Evolutionary conservation across 78 protist genomes (phyloP).

Genomic region (Blattamonas nauphoetae): DNA sequence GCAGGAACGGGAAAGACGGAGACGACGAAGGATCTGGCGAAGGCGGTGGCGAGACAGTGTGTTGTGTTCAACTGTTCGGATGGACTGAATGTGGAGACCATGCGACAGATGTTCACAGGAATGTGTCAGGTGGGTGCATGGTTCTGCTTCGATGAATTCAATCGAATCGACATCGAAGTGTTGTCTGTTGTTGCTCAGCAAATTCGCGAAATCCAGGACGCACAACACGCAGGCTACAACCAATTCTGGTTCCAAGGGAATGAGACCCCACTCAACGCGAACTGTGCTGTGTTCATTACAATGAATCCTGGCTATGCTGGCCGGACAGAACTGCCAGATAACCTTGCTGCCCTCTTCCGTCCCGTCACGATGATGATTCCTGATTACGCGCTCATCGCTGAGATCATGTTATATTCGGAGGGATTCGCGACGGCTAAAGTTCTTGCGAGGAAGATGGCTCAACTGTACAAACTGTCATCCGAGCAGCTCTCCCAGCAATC

Average conservation of each 20-base stretch:
- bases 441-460: neutral
- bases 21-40: slow-evolving; percentile 43
- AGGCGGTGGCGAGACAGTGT: slow-evolving; percentile 13
- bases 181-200: slow-evolving; percentile 67
- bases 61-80: slow-evolving; percentile 28
- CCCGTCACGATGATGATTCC: slow-evolving; percentile 11
- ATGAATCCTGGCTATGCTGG: slow-evolving; percentile 66
- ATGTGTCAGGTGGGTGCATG: slow-evolving; percentile 21
- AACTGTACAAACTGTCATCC: neutral
- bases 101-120: slow-evolving; percentile 40
- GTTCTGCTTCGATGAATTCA: slow-evolving; percentile 57
- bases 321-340: slow-evolving; percentile 19
- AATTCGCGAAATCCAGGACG: slow-evolving; percentile 53
- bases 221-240: neutral
- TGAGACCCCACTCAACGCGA: neutral
- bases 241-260: slow-evolving; percentile 34
- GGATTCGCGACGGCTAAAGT: slow-evolving; percentile 10
- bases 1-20: slow-evolving; percentile 74
- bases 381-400: slow-evolving; percentile 3
- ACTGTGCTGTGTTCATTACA: slow-evolving; percentile 9
- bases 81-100: slow-evolving; percentile 29
- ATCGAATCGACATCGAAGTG: slow-evolving; percentile 51
- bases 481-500: neutral
- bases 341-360: slow-evolving; percentile 18
- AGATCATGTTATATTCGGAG: slow-evolving; percentile 1